A percentile compares a stretch with the other conserved stretches of the same genome.
phyloP scores from a whole-genome alignment of 495 filamentous ascomycete species.

The Daldinia caldariorum region DNA sequence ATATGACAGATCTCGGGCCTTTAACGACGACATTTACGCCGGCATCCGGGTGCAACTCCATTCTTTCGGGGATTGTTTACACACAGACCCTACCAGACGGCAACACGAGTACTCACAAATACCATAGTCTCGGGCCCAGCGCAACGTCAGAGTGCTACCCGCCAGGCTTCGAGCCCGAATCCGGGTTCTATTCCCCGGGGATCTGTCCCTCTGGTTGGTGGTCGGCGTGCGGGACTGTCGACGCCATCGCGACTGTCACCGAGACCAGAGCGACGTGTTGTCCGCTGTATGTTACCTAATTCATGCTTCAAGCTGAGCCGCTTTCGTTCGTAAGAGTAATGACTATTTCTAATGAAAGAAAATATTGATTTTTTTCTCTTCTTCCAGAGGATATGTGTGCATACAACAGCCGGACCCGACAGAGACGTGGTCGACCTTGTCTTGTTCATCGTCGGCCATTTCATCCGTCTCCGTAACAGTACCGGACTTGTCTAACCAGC shows the following conservation, averaged over 20 bases:
- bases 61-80: slow-evolving; percentile 10
- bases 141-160: slow-evolving; percentile 19
- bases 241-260: background rate
- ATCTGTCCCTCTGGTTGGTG: slow-evolving; percentile 21
- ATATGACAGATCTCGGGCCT: slow-evolving; percentile 15
- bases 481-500: background rate
- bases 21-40: slow-evolving; percentile 25
- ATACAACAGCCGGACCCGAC: background rate
- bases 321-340: background rate
- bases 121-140: slow-evolving; percentile 17
- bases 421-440: slow-evolving; percentile 25
- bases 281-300: background rate
- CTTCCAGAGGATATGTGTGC: slow-evolving; percentile 8
- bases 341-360: background rate
- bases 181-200: slow-evolving; percentile 15
- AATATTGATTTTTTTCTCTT: too few species aligned
- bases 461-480: slow-evolving; percentile 2
- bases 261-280: slow-evolving; percentile 18
- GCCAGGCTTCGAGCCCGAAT: background rate
- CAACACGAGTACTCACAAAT: slow-evolving; percentile 11
- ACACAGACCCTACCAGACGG: slow-evolving; percentile 18
- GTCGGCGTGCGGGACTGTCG: slow-evolving; percentile 4
- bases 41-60: slow-evolving; percentile 6
- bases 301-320: background rate
- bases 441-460: slow-evolving; percentile 2